Percentiles rank a stretch among this genome's conserved stretches.
Evolutionary conservation across 164 flowering plant genomes (phyloP).

Genomic region (Vitis riparia): DNA sequence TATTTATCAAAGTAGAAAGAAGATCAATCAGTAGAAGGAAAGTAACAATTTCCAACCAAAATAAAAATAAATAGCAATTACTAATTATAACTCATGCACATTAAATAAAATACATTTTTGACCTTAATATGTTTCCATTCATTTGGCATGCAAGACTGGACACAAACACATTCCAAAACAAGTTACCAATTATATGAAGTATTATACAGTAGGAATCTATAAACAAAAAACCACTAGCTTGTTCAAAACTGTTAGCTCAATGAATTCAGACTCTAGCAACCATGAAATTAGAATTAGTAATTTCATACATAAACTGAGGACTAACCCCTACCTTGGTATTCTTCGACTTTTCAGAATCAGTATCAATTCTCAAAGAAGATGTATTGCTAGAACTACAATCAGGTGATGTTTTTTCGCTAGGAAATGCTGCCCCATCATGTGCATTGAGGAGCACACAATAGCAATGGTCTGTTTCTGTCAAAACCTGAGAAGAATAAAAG

Average conservation of each 20-base stretch:
- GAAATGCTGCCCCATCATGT: conserved; percentile 93
- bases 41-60: neutral
- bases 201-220: too few relatives aligned
- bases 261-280: too few relatives aligned
- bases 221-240: too few relatives aligned
- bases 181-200: too few relatives aligned
- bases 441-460: conserved; percentile 97
- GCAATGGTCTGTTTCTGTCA: conserved; percentile 91
- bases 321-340: conserved; percentile 59
- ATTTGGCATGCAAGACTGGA: too few relatives aligned
- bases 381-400: conserved; percentile 35
- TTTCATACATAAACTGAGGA: neutral
- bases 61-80: neutral
- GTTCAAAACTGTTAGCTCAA: neutral
- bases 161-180: too few relatives aligned
- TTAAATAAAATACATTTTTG: too few relatives aligned
- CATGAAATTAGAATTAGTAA: neutral
- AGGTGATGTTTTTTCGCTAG: conserved; percentile 37
- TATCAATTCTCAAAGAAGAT: conserved; percentile 32
- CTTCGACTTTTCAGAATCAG: conserved; percentile 36
- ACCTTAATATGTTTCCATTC: too few relatives aligned
- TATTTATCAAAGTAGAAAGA: neutral
- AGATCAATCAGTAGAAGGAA: neutral
- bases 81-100: too few relatives aligned
- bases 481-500: conserved; percentile 46